Conservation (phyloP, 148 eudicot species). For the Rhododendron molle region DNA sequence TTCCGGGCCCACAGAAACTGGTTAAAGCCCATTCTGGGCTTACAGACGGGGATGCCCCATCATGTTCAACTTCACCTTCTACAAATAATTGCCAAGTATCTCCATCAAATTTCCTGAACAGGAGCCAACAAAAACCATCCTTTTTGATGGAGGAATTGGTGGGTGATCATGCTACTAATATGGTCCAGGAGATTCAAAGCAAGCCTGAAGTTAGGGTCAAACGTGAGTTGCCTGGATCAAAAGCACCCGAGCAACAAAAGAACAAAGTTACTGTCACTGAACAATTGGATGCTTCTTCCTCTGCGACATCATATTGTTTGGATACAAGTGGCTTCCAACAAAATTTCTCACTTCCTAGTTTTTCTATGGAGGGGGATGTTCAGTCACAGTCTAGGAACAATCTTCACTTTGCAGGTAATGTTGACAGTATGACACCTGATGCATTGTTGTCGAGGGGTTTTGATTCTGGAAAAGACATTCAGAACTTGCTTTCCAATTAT, state of each 20-base stretch:
- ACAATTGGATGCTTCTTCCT: conserved; percentile 70
- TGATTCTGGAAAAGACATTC: conserved; percentile 86
- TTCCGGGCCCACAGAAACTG: conserved; percentile 56
- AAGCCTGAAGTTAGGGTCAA: conserved; percentile 48
- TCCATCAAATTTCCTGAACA: conserved; percentile 43
- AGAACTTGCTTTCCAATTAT: conserved; percentile 67
- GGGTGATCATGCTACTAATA: conserved; percentile 38
- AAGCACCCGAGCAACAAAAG: conserved; percentile 52
- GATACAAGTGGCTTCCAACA: conserved; percentile 74
- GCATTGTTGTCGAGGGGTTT: conserved; percentile 86
- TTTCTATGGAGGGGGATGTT: conserved; percentile 70
- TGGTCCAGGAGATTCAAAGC: conserved; percentile 48
- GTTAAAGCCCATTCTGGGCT: conserved; percentile 47
- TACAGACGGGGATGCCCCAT: conserved; percentile 72
- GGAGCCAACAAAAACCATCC: conserved; percentile 45
- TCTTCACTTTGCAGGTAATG: conserved; percentile 47
- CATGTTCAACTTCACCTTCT: conserved; percentile 90
- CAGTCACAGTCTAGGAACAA: conserved; percentile 60
- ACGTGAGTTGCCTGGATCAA: conserved; percentile 49
- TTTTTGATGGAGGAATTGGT: conserved; percentile 41
- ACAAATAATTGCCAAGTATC: conserved; percentile 64
- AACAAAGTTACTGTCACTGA: conserved; percentile 50
- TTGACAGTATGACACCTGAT: conserved; percentile 76
- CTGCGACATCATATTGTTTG: conserved; percentile 79
- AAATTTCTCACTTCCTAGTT: conserved; percentile 50